Evolutionary conservation across 352 stramenopile species (phyloP), one percentile per base, ranked within the genome.

Genomic region (Globisporangium takayamanum): DNA sequence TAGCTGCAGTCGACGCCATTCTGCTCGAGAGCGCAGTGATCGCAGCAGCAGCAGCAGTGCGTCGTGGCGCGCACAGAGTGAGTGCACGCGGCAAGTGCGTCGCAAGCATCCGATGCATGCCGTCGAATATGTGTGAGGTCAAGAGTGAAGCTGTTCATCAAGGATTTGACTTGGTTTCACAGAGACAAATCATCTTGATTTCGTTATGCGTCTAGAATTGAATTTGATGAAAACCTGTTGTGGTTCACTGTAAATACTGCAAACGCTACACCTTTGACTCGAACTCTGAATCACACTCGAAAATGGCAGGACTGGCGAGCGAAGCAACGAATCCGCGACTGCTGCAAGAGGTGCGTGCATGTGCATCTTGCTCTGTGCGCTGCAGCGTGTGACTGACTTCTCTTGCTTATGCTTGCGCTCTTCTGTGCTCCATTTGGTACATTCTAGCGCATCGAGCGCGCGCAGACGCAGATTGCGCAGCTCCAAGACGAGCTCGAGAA

Each of bases 401-500:
- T 49, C 44, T 39, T 12, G 33, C 33, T 12, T 12, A 12, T 33
- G 51, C 22, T 50, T 37, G 20, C 14, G 33, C 10, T 49, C 20
- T 36, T 53, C 15, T 56, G 33, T 12, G 18, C 44, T 49, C 0
- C 18, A 37, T 28, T n/a, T 33, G 41, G n/a, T 16, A 52, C 61
- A 18, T 20, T 16, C 26, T 50, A 91, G 81, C 75, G 67, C 37
- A 77, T 92, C 6, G 81, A 88, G 51, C 71, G 55, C 50, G 64
- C 74, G 44, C 79, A 73, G 37, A 67, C 81, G 68, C 50, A 84
- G 60, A 67, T 92, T 33, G 47, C 62, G 33, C 42, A 75, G 59
- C 67, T 88, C 28, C 80, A 88, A 57, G 64, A 79, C 37, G 67
- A 80, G 47, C 69, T 88, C 33, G 69, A 78, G 33, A 69, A 82